These are phyloP conservation scores for Rhizopus stolonifer DNA, from an alignment of 371 early-diverging fungal genomes.

Conservation along the genomic window DNA sequence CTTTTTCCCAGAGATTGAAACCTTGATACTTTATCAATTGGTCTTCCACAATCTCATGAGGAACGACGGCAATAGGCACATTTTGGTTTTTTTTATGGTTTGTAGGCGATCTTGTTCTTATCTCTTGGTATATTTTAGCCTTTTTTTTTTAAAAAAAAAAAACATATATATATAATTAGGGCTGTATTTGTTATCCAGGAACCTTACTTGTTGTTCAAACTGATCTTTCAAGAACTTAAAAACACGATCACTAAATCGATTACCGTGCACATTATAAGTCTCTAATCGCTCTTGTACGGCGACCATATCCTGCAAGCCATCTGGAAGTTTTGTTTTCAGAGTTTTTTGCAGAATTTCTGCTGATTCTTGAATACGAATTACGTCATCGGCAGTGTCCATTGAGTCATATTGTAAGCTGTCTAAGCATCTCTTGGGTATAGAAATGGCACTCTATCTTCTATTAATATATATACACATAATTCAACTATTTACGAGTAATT, in stretches of 20 bases:
- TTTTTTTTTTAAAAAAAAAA: too few relatives aligned
- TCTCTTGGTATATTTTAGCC: constrained; percentile 58
- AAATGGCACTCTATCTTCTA: constrained; percentile 33
- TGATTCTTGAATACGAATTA: constrained; percentile 76
- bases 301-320: constrained; percentile 69
- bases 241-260: constrained; percentile 76
- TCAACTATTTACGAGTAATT: constrained; percentile 57
- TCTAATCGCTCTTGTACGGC: constrained; percentile 82
- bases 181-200: neutral
- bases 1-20: constrained; percentile 88
- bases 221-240: constrained; percentile 74
- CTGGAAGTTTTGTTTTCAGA: constrained; percentile 71
- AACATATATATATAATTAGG: neutral
- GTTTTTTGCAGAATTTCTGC: constrained; percentile 78
- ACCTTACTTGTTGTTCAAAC: constrained; percentile 61
- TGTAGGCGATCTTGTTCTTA: constrained; percentile 49
- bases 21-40: constrained; percentile 81
- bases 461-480: neutral
- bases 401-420: constrained; percentile 78
- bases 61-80: constrained; percentile 40
- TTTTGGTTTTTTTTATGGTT: constrained; percentile 30
- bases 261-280: constrained; percentile 73
- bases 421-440: constrained; percentile 40
- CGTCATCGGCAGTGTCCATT: constrained; percentile 75
- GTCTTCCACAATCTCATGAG: constrained; percentile 76